These are phyloP conservation scores for Dioscorea dumetorum DNA, from an alignment of 106 monocot species.

Conservation along the genomic window DNA sequence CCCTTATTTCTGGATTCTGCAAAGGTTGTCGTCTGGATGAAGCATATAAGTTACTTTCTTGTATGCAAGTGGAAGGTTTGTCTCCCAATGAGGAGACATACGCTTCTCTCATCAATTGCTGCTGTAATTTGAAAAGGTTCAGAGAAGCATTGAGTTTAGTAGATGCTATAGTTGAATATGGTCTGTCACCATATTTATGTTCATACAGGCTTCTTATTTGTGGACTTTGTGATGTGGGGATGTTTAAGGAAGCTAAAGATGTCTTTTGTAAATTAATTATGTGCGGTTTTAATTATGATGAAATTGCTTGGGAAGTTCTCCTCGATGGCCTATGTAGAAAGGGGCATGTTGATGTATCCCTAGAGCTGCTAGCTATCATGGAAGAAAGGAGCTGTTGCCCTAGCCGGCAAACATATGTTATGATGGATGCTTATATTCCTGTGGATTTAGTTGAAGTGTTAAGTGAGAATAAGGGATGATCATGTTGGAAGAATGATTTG, in stretches of 20 bases:
- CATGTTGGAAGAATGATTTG: no score
- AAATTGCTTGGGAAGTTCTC: constrained; percentile 20
- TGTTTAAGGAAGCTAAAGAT: constrained; percentile 16
- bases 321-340: constrained; percentile 19
- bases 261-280: constrained; percentile 8
- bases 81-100: constrained; percentile 16
- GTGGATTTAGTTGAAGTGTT: no score
- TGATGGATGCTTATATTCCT: no score
- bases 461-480: no score
- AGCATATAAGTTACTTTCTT: constrained; percentile 5
- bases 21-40: constrained; percentile 12
- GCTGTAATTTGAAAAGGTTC: background rate
- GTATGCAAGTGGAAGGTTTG: constrained; percentile 15
- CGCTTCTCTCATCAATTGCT: constrained; percentile 9
- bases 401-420: constrained; percentile 8
- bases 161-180: constrained; percentile 12
- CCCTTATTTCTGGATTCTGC: constrained; percentile 19
- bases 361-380: constrained; percentile 19
- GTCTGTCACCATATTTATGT: constrained; percentile 12
- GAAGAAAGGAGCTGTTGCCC: constrained; percentile 13
- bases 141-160: constrained; percentile 8
- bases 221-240: constrained; percentile 20
- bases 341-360: constrained; percentile 7
- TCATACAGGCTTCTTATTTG: constrained; percentile 12
- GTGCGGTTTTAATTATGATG: constrained; percentile 20